Evolutionary conservation across 139 green algal species (phyloP).

Genomic region (Astrephomene gubernaculifera): DNA sequence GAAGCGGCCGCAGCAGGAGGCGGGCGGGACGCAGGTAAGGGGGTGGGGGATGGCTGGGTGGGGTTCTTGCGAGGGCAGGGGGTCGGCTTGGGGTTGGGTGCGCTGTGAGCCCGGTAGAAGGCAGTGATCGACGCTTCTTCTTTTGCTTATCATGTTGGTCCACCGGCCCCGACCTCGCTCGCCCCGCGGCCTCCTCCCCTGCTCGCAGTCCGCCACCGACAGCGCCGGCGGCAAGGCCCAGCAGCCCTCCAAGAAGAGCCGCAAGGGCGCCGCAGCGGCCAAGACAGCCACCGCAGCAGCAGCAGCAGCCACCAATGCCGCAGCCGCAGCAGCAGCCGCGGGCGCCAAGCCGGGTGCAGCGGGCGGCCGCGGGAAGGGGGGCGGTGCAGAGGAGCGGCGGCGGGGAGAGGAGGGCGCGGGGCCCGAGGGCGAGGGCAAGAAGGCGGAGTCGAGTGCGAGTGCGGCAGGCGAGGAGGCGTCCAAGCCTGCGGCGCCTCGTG

Average conservation of each 20-base stretch:
- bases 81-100: too few species aligned
- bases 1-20: background rate
- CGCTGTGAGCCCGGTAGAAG: too few species aligned
- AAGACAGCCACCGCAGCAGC: background rate
- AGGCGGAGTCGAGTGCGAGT: background rate
- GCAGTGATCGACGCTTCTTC: too few species aligned
- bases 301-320: background rate
- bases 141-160: too few species aligned
- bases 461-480: background rate
- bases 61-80: too few species aligned
- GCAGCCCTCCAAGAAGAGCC: constrained; percentile 15
- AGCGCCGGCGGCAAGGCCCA: too few species aligned
- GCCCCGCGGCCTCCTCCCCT: too few species aligned
- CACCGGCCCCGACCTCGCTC: too few species aligned
- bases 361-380: background rate
- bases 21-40: background rate
- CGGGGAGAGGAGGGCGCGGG: background rate
- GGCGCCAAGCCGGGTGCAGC: background rate
- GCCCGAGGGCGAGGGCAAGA: background rate
- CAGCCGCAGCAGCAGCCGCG: background rate
- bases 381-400: background rate
- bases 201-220: background rate
- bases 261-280: background rate
- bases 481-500: background rate
- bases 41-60: background rate